phyloP scores from a whole-genome alignment of 345 rosid genomes.

The Brassica carinata region DNA sequence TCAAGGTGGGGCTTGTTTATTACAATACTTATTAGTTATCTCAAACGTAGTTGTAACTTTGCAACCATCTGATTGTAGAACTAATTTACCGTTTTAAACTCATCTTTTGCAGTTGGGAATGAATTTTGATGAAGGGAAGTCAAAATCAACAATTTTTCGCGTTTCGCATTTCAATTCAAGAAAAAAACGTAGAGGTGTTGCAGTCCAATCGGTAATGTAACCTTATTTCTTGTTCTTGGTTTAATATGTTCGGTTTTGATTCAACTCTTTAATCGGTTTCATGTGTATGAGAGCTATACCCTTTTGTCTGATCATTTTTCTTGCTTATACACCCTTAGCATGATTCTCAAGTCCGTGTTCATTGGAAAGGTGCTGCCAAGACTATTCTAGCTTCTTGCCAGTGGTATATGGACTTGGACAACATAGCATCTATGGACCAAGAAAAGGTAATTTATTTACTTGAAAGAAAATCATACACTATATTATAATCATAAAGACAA shows the following conservation, averaged over 20 bases:
- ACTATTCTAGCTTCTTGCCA: background rate
- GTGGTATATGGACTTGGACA: background rate
- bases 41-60: background rate
- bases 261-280: background rate
- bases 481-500: background rate
- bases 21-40: background rate
- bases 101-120: background rate
- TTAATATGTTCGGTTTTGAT: background rate
- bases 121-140: constrained; percentile 1
- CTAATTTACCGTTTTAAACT: background rate
- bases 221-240: background rate
- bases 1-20: background rate
- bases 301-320: background rate
- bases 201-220: background rate
- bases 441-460: background rate
- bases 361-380: background rate
- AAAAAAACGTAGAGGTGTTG: background rate
- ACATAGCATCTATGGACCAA: constrained; percentile 4
- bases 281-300: background rate
- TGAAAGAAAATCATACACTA: background rate
- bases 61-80: background rate
- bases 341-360: constrained; percentile 1
- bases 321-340: background rate
- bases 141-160: background rate
- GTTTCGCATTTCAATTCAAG: background rate